A percentile compares a stretch with the other conserved stretches of the same genome.
Conservation (phyloP, 2,329 filamentous ascomycete species). For the Fusarium sp. region DNA sequence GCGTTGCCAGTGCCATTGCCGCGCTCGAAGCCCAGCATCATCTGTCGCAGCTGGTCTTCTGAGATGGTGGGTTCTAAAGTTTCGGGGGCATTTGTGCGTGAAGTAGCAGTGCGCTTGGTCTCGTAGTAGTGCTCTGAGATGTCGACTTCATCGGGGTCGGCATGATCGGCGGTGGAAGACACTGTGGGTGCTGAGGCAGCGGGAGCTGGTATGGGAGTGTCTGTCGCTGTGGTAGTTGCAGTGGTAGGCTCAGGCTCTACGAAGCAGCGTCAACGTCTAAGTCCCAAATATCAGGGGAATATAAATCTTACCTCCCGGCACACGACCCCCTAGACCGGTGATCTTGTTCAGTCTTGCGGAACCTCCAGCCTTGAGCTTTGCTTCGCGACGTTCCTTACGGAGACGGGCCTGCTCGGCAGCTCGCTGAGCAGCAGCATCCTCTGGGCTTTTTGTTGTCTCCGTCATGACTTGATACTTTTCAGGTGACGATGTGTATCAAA, state of each 20-base stretch:
- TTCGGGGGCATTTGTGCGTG: conserved; percentile 47
- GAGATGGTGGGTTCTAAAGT: conserved; percentile 55
- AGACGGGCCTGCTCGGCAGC: conserved; percentile 76
- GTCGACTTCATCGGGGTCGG: conserved; percentile 81
- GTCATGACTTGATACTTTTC: conserved; percentile 52
- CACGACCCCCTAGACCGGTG: conserved; percentile 71
- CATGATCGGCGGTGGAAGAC: conserved; percentile 55
- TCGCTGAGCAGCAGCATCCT: conserved; percentile 63
- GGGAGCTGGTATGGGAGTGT: conserved; percentile 47
- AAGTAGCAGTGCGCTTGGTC: conserved; percentile 57
- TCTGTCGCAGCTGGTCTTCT: conserved; percentile 73
- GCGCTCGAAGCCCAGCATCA: conserved; percentile 70
- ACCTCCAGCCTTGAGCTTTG: conserved; percentile 80
- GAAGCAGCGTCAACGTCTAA: neutral
- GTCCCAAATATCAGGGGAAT: neutral
- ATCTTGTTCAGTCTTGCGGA: conserved; percentile 79
- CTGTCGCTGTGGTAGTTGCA: conserved; percentile 45
- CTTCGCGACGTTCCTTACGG: conserved; percentile 82
- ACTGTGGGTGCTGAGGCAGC: conserved; percentile 49
- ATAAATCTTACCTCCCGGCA: conserved; percentile 49
- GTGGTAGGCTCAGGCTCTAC: conserved; percentile 25
- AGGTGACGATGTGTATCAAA: neutral
- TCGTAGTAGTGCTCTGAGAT: conserved; percentile 80
- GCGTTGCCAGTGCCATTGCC: conserved; percentile 42
- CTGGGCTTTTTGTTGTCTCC: conserved; percentile 52